Evolutionary conservation across 345 rosid genomes (phyloP), one percentile per base, ranked within the genome.

Genomic region (Rubroshorea leprosula): DNA sequence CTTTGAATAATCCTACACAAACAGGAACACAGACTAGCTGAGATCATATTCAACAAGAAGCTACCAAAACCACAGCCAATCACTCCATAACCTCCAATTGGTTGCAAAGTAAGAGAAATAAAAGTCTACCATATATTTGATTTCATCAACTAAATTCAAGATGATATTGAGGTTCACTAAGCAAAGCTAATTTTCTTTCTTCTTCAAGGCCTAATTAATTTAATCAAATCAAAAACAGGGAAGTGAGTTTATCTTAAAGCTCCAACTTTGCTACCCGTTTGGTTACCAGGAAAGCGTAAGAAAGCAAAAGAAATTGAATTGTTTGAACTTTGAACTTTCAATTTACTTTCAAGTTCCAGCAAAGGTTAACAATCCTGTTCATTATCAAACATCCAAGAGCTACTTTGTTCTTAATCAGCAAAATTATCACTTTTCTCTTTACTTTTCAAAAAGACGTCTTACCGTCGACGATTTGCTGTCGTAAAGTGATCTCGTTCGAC

Each of bases 391-490:
- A 39, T 27, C 45, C 3, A 39, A 14, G 16, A 6, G 15, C 45
- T 5, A 8, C 15, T 39, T 39, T 39, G 5, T 4, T 29, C 9
- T 9, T 29, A 4, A 29, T 4, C 4, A 29, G 9, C 35, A 29
- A 9, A 29, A 29, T 29, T 29, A 20, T 20, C 17, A 18, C 0
- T 12, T 4, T 18, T 5, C 6, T n/a, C n/a, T 27, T 27, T 8
- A 27, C 4, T 12, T 10, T 35, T 20, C 17, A 25, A 49, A 25
- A 12, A 20, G 39, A 7, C 12, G 1, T 29, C n/a, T 56, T 45
- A 79, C 94, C 83, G 72, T 53, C 70, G 82, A 57, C 63, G 53
- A 49, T 27, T 63, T 29, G 50, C 6, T n/a, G 60, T 21, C 51
- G 55, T 22, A 46, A 43, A 44, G 20, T 29, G 43, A 17, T 39